These are phyloP conservation scores for Nematodospora anomalae DNA, from an alignment of 1,139 yeast species.

Conservation along the genomic window DNA sequence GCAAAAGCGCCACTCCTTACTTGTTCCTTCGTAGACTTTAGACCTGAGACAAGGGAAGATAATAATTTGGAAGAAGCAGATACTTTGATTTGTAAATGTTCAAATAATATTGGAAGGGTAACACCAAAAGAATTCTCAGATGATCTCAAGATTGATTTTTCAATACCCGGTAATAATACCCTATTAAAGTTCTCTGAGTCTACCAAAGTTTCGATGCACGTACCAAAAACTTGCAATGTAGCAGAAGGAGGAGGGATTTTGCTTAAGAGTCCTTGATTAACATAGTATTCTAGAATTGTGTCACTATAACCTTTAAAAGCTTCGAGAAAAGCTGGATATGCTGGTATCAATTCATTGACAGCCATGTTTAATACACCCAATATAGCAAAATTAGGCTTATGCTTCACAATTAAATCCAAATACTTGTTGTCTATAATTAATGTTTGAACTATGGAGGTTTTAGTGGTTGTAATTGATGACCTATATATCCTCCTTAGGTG, in stretches of 20 bases:
- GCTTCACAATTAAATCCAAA: constrained; percentile 15
- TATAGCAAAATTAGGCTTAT: constrained; percentile 16
- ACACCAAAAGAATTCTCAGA: constrained; percentile 68
- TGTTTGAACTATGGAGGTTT: constrained; percentile 23
- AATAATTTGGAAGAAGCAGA: constrained; percentile 50
- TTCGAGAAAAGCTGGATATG: constrained; percentile 38
- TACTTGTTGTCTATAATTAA: constrained; percentile 10
- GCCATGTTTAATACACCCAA: constrained; percentile 46
- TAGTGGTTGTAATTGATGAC: constrained; percentile 42
- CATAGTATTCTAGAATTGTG: constrained; percentile 18
- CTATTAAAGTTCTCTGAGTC: constrained; percentile 41
- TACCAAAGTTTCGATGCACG: constrained; percentile 45
- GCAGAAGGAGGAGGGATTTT: constrained; percentile 36
- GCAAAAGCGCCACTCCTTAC: constrained; percentile 56
- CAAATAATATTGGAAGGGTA: constrained; percentile 51
- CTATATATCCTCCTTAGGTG: constrained; percentile 52
- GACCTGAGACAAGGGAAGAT: constrained; percentile 57
- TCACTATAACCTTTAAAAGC: constrained; percentile 23
- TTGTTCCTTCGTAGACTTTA: constrained; percentile 69
- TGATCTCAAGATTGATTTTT: constrained; percentile 77
- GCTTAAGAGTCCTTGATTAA: constrained; percentile 44
- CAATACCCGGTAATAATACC: constrained; percentile 59
- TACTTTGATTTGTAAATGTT: constrained; percentile 13
- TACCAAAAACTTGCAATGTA: constrained; percentile 30
- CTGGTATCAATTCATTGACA: constrained; percentile 37